Evolutionary conservation across 768 basidiomycete species (phyloP).

Genomic region (Rhizopogon vesiculosus): DNA sequence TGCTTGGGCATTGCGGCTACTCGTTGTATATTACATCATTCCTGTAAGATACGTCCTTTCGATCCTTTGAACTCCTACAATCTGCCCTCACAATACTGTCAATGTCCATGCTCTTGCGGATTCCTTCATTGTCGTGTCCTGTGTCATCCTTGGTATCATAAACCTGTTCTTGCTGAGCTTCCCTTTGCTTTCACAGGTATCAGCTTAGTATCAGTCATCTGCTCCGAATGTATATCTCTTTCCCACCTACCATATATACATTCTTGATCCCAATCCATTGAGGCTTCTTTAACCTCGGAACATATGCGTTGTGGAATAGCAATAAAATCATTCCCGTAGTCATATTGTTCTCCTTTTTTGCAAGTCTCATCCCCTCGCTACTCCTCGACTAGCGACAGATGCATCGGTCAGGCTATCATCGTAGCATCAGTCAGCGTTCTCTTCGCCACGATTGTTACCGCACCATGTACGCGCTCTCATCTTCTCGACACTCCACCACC

Average conservation of each 20-base stretch:
- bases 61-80: too few species aligned
- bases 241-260: background rate
- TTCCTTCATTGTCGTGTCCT: too few species aligned
- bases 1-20: too few species aligned
- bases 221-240: background rate
- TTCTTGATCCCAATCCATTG: background rate
- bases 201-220: background rate
- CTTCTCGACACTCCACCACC: too few species aligned
- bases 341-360: background rate
- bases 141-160: too few species aligned
- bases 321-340: background rate
- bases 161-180: background rate
- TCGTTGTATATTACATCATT: too few species aligned
- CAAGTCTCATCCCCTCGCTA: background rate
- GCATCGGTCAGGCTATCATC: background rate
- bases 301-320: background rate
- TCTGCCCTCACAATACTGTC: too few species aligned
- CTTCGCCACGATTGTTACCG: background rate
- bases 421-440: background rate
- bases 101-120: too few species aligned
- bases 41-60: too few species aligned
- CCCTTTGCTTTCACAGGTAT: background rate
- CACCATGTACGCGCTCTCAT: background rate
- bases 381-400: background rate
- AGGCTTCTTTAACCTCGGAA: background rate